phyloP scores from a whole-genome alignment of 148 eudicot genomes.

The Arctostaphylos glauca region DNA sequence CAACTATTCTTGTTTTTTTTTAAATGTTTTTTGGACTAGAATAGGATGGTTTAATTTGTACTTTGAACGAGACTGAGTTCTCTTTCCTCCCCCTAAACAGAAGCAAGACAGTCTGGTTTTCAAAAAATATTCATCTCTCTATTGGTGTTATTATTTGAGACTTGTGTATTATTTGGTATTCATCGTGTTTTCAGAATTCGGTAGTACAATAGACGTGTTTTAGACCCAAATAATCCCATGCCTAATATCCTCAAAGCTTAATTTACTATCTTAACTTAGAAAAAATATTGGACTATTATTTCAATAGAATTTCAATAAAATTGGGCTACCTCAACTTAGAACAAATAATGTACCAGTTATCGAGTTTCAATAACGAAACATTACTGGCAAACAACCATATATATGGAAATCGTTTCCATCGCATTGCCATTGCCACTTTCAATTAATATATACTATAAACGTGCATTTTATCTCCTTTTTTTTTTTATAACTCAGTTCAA shows the following conservation, averaged over 20 bases:
- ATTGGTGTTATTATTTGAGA: neutral
- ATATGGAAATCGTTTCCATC: no score
- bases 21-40: neutral
- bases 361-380: no score
- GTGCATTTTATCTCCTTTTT: no score
- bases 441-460: no score
- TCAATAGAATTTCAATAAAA: no score
- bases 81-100: neutral
- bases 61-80: neutral
- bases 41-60: neutral
- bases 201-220: neutral
- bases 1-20: neutral
- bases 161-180: neutral
- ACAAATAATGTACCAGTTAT: no score
- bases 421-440: no score
- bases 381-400: no score
- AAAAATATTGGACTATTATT: no score
- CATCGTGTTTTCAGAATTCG: neutral
- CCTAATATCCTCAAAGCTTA: neutral
- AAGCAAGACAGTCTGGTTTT: conserved; percentile 3
- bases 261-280: neutral
- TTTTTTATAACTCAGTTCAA: no score
- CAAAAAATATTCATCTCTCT: neutral
- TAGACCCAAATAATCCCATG: neutral
- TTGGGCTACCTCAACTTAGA: neutral